phyloP scores from a whole-genome alignment of 352 stramenopile species.

The Phytophthora fragariae region DNA sequence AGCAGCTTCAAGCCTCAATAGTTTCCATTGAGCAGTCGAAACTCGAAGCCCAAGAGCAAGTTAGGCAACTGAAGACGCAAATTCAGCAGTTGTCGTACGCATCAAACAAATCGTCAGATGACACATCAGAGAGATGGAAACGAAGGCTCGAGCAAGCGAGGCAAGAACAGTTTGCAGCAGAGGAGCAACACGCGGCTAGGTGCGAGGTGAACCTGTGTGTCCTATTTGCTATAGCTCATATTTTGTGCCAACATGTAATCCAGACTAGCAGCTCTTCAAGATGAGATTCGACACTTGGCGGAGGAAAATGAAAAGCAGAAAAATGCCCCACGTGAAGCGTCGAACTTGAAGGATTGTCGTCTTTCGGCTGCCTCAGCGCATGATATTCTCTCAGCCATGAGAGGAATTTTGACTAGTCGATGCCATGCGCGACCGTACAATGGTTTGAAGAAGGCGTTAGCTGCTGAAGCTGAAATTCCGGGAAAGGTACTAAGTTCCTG shows the following conservation, averaged over 20 bases:
- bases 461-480: conserved; percentile 66
- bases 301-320: conserved; percentile 40
- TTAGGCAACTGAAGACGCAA: conserved; percentile 49
- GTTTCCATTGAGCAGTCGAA: conserved; percentile 44
- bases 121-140: conserved; percentile 59
- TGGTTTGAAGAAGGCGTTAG: conserved; percentile 82
- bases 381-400: conserved; percentile 76
- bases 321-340: conserved; percentile 20
- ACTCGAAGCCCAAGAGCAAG: conserved; percentile 63
- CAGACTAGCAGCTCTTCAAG: conserved; percentile 43
- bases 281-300: conserved; percentile 31
- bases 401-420: conserved; percentile 61
- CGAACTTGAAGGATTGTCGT: conserved; percentile 62
- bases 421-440: conserved; percentile 78
- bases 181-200: conserved; percentile 53
- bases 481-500: conserved; percentile 55
- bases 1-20: conserved; percentile 38
- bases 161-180: conserved; percentile 52
- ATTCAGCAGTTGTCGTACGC: conserved; percentile 44
- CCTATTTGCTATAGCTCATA: not conserved
- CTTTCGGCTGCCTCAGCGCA: conserved; percentile 57
- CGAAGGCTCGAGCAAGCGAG: conserved; percentile 58
- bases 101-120: conserved; percentile 30
- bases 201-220: conserved; percentile 10
- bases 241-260: not conserved